Evolutionary conservation across 441 rosid species (phyloP).

Genomic region (Erysimum cheiri): DNA sequence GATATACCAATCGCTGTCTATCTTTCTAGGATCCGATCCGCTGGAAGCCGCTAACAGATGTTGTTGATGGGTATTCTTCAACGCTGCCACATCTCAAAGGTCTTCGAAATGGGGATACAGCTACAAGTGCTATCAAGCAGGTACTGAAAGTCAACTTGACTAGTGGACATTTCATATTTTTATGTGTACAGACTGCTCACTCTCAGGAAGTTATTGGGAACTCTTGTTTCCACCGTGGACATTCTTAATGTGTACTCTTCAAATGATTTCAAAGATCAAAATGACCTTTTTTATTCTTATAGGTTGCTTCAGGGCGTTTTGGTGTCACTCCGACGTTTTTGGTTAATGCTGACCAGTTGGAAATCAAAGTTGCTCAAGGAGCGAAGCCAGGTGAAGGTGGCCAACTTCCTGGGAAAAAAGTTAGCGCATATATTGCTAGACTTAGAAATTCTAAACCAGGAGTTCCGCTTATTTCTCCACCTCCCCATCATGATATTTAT

Average conservation of each 20-base stretch:
- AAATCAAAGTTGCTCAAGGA: conserved; percentile 99
- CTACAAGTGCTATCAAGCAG: conserved; percentile 99
- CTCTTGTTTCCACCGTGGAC: conserved; percentile 19
- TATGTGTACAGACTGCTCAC: conserved; percentile 28
- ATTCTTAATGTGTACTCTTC: conserved; percentile 6
- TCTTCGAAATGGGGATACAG: conserved; percentile 99
- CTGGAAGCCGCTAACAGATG: conserved; percentile 93
- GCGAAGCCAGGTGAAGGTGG: conserved; percentile 99
- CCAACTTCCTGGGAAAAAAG: conserved; percentile 98
- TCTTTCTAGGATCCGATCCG: conserved; percentile 90
- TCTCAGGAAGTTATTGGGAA: conserved; percentile 21
- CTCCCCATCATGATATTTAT: conserved; percentile 98
- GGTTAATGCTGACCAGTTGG: conserved; percentile 94
- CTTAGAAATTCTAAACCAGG: conserved; percentile 98
- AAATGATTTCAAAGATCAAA: conserved; percentile 25
- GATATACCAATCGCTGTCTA: conserved; percentile 1
- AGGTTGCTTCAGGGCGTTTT: conserved; percentile 99
- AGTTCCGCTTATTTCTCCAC: conserved; percentile 99
- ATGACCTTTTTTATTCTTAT: conserved; percentile 43
- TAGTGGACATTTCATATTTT: conserved; percentile 5
- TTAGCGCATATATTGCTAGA: conserved; percentile 97
- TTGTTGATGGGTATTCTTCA: conserved; percentile 97
- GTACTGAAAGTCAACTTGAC: conserved; percentile 46
- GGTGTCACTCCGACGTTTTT: conserved; percentile 98
- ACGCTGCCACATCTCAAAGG: conserved; percentile 99